phyloP scores from a whole-genome alignment of 1,284 basidiomycete genomes.

The Pseudozyma flocculosa region DNA sequence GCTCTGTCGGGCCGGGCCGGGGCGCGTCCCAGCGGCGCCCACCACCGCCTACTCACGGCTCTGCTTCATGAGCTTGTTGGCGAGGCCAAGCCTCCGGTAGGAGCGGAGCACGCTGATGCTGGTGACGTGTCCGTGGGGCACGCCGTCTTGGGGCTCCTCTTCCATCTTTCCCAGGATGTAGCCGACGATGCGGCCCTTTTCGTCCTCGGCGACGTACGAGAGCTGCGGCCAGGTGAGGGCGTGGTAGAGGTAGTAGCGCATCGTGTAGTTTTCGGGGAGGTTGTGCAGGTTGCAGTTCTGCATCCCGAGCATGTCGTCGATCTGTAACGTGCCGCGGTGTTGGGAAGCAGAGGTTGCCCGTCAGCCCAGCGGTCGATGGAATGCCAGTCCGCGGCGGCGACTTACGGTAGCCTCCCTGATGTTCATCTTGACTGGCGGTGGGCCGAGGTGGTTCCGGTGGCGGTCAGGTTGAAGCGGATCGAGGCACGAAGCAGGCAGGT shows the following conservation, averaged over 20 bases:
- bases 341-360: too few species aligned
- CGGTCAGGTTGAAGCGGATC: background rate
- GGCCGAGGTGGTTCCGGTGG: background rate
- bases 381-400: too few species aligned
- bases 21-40: too few species aligned
- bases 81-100: slow-evolving; percentile 53
- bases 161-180: slow-evolving; percentile 92
- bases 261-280: slow-evolving; percentile 57
- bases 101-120: slow-evolving; percentile 54
- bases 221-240: slow-evolving; percentile 88
- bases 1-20: too few species aligned
- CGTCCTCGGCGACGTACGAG: slow-evolving; percentile 89
- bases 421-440: slow-evolving; percentile 15
- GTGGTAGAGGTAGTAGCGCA: slow-evolving; percentile 71
- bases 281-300: slow-evolving; percentile 57
- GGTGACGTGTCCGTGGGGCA: slow-evolving; percentile 58
- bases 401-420: slow-evolving; percentile 25
- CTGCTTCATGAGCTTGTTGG: slow-evolving; percentile 56
- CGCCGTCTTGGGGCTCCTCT: slow-evolving; percentile 55
- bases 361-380: too few species aligned
- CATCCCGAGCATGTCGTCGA: slow-evolving; percentile 54
- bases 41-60: slow-evolving; percentile 43
- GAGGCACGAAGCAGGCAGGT: too few species aligned
- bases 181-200: slow-evolving; percentile 83
- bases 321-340: too few species aligned